These are phyloP conservation scores for Bjerkandera adusta DNA, from an alignment of 1,284 basidiomycete species.

Conservation along the genomic window DNA sequence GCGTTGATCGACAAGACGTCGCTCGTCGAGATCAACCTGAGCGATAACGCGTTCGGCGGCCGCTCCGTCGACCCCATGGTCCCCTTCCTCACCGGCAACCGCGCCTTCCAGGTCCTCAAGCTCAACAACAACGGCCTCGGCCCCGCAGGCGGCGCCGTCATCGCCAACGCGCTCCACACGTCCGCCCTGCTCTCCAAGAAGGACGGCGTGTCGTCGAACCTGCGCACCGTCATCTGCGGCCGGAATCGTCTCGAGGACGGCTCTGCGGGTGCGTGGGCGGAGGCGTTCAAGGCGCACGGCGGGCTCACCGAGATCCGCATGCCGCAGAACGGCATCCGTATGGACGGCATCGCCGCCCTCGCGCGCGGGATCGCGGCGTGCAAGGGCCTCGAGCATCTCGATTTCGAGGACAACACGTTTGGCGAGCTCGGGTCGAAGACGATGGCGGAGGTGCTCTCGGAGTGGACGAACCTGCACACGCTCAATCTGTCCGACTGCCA, in stretches of 20 bases:
- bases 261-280: conserved; percentile 81
- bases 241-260: conserved; percentile 95
- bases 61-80: conserved; percentile 95
- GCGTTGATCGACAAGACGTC: conserved; percentile 79
- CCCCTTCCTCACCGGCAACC: conserved; percentile 82
- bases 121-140: conserved; percentile 98
- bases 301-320: conserved; percentile 85
- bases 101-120: conserved; percentile 78
- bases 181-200: conserved; percentile 73
- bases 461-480: conserved; percentile 71
- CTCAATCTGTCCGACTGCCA: conserved; percentile 95
- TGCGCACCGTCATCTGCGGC: conserved; percentile 88
- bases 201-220: conserved; percentile 66
- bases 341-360: conserved; percentile 88
- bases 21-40: conserved; percentile 88
- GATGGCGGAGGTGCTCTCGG: conserved; percentile 69
- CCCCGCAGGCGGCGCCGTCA: conserved; percentile 83
- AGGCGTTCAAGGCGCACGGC: conserved; percentile 85
- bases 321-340: conserved; percentile 97
- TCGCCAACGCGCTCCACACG: conserved; percentile 82
- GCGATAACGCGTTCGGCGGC: conserved; percentile 97
- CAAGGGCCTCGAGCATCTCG: conserved; percentile 71
- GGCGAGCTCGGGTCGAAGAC: conserved; percentile 74
- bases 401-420: conserved; percentile 97
- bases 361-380: conserved; percentile 76